Conservation (phyloP, 2,329 filamentous ascomycete species). For the Claviceps sp. region DNA sequence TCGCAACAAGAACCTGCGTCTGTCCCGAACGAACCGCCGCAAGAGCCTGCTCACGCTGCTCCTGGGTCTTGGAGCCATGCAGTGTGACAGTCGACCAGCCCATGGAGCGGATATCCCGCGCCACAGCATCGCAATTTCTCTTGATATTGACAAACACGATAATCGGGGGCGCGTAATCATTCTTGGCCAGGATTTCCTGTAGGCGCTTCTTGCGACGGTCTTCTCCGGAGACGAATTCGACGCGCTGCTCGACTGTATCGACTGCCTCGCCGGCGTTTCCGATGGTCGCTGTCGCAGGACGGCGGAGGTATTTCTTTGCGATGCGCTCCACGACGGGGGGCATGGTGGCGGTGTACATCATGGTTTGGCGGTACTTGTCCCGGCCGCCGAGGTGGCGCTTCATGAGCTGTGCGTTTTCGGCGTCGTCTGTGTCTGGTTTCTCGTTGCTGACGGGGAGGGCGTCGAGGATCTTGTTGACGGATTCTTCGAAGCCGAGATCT, state of each 20-base stretch:
- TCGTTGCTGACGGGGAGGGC: conserved; percentile 85
- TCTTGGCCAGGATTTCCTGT: conserved; percentile 71
- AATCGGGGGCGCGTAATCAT: conserved; percentile 75
- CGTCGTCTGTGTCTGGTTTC: conserved; percentile 87
- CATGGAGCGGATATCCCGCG: conserved; percentile 86
- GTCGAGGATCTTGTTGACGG: conserved; percentile 93
- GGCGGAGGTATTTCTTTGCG: conserved; percentile 87
- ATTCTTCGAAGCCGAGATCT: conserved; percentile 93
- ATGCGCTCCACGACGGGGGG: conserved; percentile 84
- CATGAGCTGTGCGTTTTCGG: conserved; percentile 80
- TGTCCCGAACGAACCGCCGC: conserved; percentile 67
- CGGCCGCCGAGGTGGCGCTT: conserved; percentile 59
- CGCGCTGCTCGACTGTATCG: conserved; percentile 93
- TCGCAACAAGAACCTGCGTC: conserved; percentile 84
- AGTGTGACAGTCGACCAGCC: conserved; percentile 82
- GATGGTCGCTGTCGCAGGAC: conserved; percentile 87
- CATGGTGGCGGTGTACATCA: conserved; percentile 99
- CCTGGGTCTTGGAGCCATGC: conserved; percentile 93
- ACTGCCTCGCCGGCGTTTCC: conserved; percentile 92
- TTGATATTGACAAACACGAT: conserved; percentile 99
- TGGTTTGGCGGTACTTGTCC: conserved; percentile 85
- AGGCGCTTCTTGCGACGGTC: conserved; percentile 95
- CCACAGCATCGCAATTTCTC: conserved; percentile 91
- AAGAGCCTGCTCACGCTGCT: conserved; percentile 89
- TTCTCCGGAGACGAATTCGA: conserved; percentile 81